Conservation (phyloP, 257 asterid species). For the Plantago major region DNA sequence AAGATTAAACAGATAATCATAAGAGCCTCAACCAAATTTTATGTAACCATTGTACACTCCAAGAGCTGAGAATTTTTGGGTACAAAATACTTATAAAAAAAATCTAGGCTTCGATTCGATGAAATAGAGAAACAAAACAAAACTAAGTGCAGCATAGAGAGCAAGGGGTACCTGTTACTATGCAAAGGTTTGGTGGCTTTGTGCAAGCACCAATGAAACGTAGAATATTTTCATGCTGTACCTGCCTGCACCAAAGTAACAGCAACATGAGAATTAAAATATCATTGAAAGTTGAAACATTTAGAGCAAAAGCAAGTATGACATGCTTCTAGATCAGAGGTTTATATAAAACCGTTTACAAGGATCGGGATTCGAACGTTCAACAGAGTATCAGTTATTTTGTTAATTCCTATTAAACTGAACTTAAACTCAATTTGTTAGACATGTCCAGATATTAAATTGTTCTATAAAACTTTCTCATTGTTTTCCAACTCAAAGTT, state of each 20-base stretch:
- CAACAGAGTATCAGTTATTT: neutral
- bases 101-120: too few relatives aligned
- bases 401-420: neutral
- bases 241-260: constrained; percentile 55
- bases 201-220: constrained; percentile 87
- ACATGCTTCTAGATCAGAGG: constrained; percentile 7
- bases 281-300: constrained; percentile 7
- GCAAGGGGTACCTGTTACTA: constrained; percentile 69
- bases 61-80: too few relatives aligned
- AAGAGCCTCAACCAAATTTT: too few relatives aligned
- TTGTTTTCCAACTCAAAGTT: neutral
- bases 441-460: neutral
- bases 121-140: constrained; percentile 16
- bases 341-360: neutral
- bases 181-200: constrained; percentile 69
- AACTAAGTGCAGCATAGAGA: constrained; percentile 10
- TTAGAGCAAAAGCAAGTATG: neutral
- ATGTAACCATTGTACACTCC: too few relatives aligned
- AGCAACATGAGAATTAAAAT: constrained; percentile 8
- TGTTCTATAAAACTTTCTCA: neutral
- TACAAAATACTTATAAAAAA: too few relatives aligned
- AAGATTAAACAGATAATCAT: too few relatives aligned
- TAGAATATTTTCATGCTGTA: constrained; percentile 72
- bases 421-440: neutral
- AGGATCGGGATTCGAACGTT: neutral